phyloP scores from a whole-genome alignment of 176 grass and related monocot species.

The Hsuehochloa calcarea region DNA sequence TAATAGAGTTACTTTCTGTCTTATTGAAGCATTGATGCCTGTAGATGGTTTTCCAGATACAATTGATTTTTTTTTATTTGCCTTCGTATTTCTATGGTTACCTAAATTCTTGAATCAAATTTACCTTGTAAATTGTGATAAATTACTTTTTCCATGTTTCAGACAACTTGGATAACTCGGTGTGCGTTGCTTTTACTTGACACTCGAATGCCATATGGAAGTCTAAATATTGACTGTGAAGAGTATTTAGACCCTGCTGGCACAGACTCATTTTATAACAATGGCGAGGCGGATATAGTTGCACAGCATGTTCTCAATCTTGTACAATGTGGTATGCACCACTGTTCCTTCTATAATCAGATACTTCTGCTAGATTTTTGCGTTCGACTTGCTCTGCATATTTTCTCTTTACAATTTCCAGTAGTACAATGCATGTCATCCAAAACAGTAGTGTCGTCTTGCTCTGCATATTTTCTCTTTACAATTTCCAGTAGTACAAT shows the following conservation, averaged over 20 bases:
- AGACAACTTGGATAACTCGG: constrained; percentile 70
- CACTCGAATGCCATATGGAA: constrained; percentile 89
- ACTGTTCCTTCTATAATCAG: constrained; percentile 5
- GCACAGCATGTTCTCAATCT: constrained; percentile 78
- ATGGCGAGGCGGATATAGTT: constrained; percentile 85
- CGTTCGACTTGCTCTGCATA: background rate
- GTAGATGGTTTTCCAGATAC: background rate
- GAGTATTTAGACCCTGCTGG: constrained; percentile 77
- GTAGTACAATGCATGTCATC: background rate
- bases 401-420: background rate
- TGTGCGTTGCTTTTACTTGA: constrained; percentile 83
- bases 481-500: background rate
- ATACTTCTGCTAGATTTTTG: background rate
- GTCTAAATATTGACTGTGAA: constrained; percentile 83
- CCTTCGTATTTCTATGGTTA: background rate
- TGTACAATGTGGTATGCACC: constrained; percentile 61
- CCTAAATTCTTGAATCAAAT: background rate
- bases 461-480: background rate
- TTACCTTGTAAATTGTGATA: background rate
- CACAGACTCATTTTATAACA: constrained; percentile 87
- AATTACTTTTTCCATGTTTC: constrained; percentile 19
- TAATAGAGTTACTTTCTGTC: background rate
- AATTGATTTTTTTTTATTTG: background rate
- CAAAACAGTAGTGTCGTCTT: background rate
- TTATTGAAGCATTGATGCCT: background rate